Base-by-base conservation (phyloP, 805 yeast species). In the Kuraishia cidri region DNA sequence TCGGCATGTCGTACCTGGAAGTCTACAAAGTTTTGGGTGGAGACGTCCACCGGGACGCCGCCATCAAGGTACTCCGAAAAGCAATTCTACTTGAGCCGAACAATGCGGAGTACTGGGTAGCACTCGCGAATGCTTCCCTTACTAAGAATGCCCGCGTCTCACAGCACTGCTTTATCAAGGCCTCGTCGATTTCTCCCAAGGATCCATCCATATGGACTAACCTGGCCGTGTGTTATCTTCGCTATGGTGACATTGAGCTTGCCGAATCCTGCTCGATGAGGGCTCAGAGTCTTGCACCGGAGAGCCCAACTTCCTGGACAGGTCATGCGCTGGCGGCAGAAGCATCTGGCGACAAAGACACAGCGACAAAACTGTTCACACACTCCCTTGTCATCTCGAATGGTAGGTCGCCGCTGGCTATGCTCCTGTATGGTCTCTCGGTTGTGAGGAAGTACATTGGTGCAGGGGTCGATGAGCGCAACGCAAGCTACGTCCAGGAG, bases 121-220 rank as follows among this genome's bases (percentile, higher is more conserved):
- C 83, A 0, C 62, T 90, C 19, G 98, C 97, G 10, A 69, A 80
- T 36, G 81, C 87, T 0, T 72, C 85, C 6, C 66, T 78, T 34
- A 58, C 73, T 3, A 54, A 64, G 4, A 81, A 75, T 41, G 78
- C 90, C 0, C 68, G 71, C 30, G 81, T 85, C 5, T 65, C 97
- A 0, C 99, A 92, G 55, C 99, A 92, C 57, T 86, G 96, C 52
- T 85, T 83, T 45, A 82, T 92, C 44, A 80, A 84, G 40, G 88
- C 97, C 1, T 58, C 78, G 2, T 66, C 83, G 0, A 55, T 87
- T 25, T 79, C 83, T 30, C 72, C 82, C 5, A 72, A 73, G 33
- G 83, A 82, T 35, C 71, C 79, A 3, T 58, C 59, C 12, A 69
- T 78, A 4, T 92, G 97, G 96, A 68, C 78, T 11, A 84, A 85